Evolutionary conservation across 352 stramenopile species (phyloP), one percentile per base, ranked within the genome.

Genomic region (Phytophthora hibernalis): DNA sequence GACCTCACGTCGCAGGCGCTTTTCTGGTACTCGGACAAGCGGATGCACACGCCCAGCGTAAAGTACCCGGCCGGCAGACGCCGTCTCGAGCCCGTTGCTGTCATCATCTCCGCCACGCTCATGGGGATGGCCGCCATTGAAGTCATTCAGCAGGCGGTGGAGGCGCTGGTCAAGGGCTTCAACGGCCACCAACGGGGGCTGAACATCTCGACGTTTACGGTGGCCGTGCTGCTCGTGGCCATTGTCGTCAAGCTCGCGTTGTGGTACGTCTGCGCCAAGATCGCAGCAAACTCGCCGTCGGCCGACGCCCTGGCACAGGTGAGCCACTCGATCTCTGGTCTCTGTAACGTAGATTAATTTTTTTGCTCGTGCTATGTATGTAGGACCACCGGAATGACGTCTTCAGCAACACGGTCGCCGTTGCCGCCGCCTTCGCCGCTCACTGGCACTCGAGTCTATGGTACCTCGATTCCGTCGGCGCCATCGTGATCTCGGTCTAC

Each of bases 381-480:
- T 77, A 98, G 87, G 97, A 99, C 81, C 97, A 99, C 65, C 96
- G 93, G 67, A 99, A 99, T 77, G 97, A 99, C 72, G 93, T 97
- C 42, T 89, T 98, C 21, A 97, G 83, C 70, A 99, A 99, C 61
- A 77, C 68, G 9, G 87, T 98, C 1, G 96, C 96, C 2, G 88
- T 98, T 4, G 62, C 90, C 9, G 97, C 96, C 40, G 91, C 85
- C 3, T 72, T 89, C 20, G 56, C 91, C 15, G 66, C 85, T 2
- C 78, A 96, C 67, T 83, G 67, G 65, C 76, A 82, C 28, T 72
- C 66, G n/a, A 74, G 79, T 42, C 69, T 98, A 5, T 99, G 96
- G 96, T 98, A 89, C 72, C 64, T 97, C 16, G 97, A 99, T 85
- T 92, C 95, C 7, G 71, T 98, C 45, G 96, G 96, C 31, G 97